Evolutionary conservation across 441 rosid species (phyloP), one percentile per base, ranked within the genome.

Genomic region (Populus tomentosa): DNA sequence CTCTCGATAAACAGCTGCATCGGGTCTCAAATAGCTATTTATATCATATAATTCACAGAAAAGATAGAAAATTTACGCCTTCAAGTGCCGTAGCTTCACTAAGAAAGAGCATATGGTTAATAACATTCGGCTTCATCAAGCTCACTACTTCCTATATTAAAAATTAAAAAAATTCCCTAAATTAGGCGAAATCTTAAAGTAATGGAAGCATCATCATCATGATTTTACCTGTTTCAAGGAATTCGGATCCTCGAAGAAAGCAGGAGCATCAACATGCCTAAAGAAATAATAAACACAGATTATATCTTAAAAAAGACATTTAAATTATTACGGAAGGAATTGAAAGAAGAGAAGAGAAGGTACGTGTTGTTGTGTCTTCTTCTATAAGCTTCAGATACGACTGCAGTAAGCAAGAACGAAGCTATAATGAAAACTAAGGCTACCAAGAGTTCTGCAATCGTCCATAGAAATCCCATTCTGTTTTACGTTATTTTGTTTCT

Each of bases 191-290:
- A 50, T 50, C 2, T 50, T 50, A 50, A 50, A 20, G n/a, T 14
- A 14, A 20, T 6, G 6, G 16, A 18, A 50, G 18, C 59, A 20
- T 50, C 59, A 30, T 30, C 32, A 4, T 30, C 32, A 30, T 3
- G 32, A 30, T 30, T 50, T 50, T 73, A 95, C 99, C 91, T 87
- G 82, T 33, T 89, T 91, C 71, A 86, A 80, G 3, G 97, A 95
- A 79, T 76, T 89, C 11, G 97, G 98, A 90, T 92, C 97, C 85
- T 95, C 92, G 76, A 94, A 88, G 72, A 87, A 42, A 69, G 88
- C 89, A 71, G 89, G 82, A 33, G 83, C 84, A 74, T 89, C 94
- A 63, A 85, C 83, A 72, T 88, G 91, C 75, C 99, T 94, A 78
- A 5, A 26, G 56, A 73, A 74, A 72, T 3, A 79, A 42, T 30